Evolutionary conservation across 148 eudicot genomes (phyloP), one percentile per base, ranked within the genome.

Genomic region (Simmondsia chinensis): DNA sequence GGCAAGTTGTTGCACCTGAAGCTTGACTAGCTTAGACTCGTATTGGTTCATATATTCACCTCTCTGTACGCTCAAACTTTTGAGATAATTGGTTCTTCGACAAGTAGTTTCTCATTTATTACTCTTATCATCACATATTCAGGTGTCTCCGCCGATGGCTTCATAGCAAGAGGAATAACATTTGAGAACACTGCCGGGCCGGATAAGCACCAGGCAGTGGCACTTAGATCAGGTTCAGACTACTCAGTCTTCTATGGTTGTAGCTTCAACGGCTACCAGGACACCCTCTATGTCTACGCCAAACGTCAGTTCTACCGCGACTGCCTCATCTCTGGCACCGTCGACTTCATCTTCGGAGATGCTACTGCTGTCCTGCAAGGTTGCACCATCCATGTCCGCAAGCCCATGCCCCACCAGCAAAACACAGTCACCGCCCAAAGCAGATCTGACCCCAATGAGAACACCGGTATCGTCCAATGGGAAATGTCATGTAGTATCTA

Each of bases 121-220:
- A n/a, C n/a, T n/a, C n/a, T n/a, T n/a, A n/a, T n/a, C n/a, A n/a
- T n/a, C n/a, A n/a, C n/a, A n/a, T n/a, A 12, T 48, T n/a, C 50
- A 68, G 73, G 63, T 17, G 73, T 59, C 0, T 59, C 39, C 6
- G 73, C 63, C 4, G 54, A 56, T n/a, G 64, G 68, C 6, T 68
- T 68, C 39, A 68, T 68, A 32, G 52, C 48, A 1, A 49, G 52
- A 51, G 68, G 56, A 59, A 56, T 61, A 5, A 16, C 55, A 14
- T 40, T 69, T 25, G 61, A 21, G 19, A 69, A 69, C 59, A 69
- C 69, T 5, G 70, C 74, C 0, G 74, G 74, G 7, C 49, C 70
- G 3, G 58, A 37, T 5, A 58, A 58, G 6, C 65, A 69, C 48
- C 74, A 69, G 33, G 74, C 74, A 4, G 74, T 69, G 2, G 65